Percentiles rank a stretch among this genome's conserved stretches.
Conservation (phyloP, 352 stramenopile genomes). For the Pythium oligandrum region DNA sequence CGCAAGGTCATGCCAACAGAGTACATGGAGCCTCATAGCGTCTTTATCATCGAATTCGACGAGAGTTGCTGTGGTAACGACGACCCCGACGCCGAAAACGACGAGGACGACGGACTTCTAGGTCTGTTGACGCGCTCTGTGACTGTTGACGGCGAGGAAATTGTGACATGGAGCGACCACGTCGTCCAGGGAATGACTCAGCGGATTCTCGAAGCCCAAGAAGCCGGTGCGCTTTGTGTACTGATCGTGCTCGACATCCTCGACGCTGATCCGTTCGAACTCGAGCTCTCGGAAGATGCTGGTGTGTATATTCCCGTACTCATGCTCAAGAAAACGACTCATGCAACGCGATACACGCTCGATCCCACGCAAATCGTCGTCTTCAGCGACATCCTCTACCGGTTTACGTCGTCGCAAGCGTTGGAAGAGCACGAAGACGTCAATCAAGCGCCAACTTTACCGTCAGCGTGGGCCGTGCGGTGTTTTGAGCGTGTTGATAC, state of each 20-base stretch:
- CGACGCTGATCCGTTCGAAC: constrained; percentile 48
- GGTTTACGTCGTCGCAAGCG: constrained; percentile 9
- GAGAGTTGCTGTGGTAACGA: constrained; percentile 8
- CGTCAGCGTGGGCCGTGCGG: constrained; percentile 24
- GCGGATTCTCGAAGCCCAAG: constrained; percentile 53
- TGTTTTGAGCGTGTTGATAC: constrained; percentile 54
- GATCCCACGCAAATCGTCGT: background rate
- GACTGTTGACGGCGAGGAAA: constrained; percentile 12
- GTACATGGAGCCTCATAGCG: constrained; percentile 18
- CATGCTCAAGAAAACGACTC: constrained; percentile 31
- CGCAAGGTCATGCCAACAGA: constrained; percentile 16
- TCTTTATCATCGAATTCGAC: constrained; percentile 14
- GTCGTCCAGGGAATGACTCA: constrained; percentile 42
- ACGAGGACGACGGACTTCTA: background rate
- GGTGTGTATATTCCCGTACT: constrained; percentile 73
- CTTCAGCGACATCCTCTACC: constrained; percentile 23
- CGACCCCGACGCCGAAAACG: constrained; percentile 1
- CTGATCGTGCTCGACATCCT: constrained; percentile 60
- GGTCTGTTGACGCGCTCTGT: constrained; percentile 16
- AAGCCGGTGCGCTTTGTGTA: constrained; percentile 47
- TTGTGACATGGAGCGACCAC: constrained; percentile 20
- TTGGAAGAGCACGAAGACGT: constrained; percentile 16
- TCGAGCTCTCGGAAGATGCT: constrained; percentile 38
- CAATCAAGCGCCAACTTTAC: background rate
- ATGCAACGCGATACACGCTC: constrained; percentile 4